Evolutionary conservation across 768 basidiomycete genomes (phyloP), one percentile per base, ranked within the genome.

Genomic region (Mycena crocata): DNA sequence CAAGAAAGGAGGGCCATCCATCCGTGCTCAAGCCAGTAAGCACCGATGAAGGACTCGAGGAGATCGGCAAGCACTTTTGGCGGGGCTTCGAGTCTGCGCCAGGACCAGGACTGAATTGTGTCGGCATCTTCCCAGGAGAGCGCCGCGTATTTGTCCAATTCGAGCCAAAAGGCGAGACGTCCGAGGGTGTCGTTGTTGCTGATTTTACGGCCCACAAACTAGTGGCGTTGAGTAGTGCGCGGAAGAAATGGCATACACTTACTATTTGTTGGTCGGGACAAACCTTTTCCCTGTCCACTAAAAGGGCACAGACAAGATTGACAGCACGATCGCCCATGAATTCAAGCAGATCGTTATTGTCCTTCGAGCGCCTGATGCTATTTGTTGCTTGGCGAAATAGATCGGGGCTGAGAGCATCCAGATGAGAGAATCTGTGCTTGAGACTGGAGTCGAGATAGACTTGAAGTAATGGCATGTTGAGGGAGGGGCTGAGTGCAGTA

Each of bases 101-200:
- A 35, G 17, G 67, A 62, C 77, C 76, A 78, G n/a, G 56, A 56
- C 14, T 67, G 48, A 19, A 74, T 57, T 28, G 62, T 67, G 31
- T 40, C 6, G 6, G 44, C 26, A 49, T 77, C 74, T 1, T 31
- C 31, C 3, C 42, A 52, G 45, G 72, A 71, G 31, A 79, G 64
- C 14, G 62, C 64, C 34, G 78, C 77, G 34, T 71, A 63, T 35
- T 70, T 62, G 57, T 78, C 70, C 13, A 80, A 64, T 7, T 67
- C 54, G 28, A 79, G 66, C 49, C 74, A 75, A 54, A 69, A 75
- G 3, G 76, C 73, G 21, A 80, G 50, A 8, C 78, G 73, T 1
- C 77, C 78, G n/a, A 80, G 72, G 0, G 77, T 80, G 54, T 78
- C 77, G 48, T 77, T 80, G 42, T 70, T 76, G 49, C 76, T 71